A percentile compares a stretch with the other conserved stretches of the same genome.
phyloP scores from a whole-genome alignment of 1,139 yeast genomes.

The Lodderomyces pseudojiufengensis region DNA sequence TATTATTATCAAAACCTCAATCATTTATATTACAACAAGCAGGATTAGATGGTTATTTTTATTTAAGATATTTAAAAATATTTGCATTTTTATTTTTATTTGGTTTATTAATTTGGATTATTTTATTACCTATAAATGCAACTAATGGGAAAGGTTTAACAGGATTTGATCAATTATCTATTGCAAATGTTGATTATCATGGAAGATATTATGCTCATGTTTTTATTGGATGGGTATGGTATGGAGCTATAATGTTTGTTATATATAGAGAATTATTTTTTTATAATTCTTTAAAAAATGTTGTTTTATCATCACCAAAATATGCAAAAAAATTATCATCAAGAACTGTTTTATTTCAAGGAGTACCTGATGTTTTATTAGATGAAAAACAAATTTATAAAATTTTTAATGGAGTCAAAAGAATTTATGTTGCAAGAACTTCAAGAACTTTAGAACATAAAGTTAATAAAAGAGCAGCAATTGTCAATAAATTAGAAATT shows the following conservation, averaged over 20 bases:
- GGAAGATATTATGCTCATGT: conserved; percentile 83
- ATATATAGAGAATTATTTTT: conserved; percentile 80
- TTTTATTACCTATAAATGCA: conserved; percentile 65
- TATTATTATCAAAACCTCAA: conserved; percentile 57
- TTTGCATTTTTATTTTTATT: conserved; percentile 41
- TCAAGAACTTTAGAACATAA: conserved; percentile 54
- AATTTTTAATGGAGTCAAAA: conserved; percentile 65
- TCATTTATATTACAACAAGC: conserved; percentile 66
- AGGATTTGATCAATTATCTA: conserved; percentile 79
- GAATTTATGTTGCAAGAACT: conserved; percentile 74
- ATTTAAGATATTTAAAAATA: conserved; percentile 52
- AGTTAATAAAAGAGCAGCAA: conserved; percentile 57
- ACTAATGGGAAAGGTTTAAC: conserved; percentile 49
- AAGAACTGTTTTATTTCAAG: conserved; percentile 75
- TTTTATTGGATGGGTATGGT: conserved; percentile 73
- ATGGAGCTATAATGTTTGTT: conserved; percentile 64
- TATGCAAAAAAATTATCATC: conserved; percentile 72
- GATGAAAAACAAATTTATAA: conserved; percentile 59
- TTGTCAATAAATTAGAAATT: conserved; percentile 63
- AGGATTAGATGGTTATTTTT: conserved; percentile 73
- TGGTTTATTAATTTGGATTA: conserved; percentile 46
- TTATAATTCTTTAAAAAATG: conserved; percentile 76
- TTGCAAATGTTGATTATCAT: conserved; percentile 58
- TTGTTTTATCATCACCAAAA: conserved; percentile 74
- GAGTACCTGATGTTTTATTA: conserved; percentile 68